phyloP scores from a whole-genome alignment of 2,329 filamentous ascomycete genomes.

The Fusarium continuum region DNA sequence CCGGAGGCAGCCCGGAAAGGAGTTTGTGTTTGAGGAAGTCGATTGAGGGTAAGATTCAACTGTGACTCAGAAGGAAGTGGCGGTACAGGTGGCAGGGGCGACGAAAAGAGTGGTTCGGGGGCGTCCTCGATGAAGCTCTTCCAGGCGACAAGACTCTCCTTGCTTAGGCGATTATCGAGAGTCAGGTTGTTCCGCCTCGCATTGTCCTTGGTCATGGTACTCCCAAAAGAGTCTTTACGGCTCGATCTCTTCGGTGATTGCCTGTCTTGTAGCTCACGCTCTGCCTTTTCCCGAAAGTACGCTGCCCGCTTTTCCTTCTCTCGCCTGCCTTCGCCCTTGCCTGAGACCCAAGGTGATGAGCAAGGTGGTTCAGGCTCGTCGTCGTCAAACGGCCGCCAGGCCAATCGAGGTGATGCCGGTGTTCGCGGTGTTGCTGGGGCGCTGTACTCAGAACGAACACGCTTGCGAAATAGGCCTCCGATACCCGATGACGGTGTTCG shows the following conservation, averaged over 20 bases:
- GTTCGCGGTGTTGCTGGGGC: constrained; percentile 30
- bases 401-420: constrained; percentile 29
- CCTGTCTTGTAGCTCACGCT: constrained; percentile 12
- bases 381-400: constrained; percentile 44
- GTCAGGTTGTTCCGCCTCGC: neutral
- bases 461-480: constrained; percentile 41
- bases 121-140: constrained; percentile 38
- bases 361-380: constrained; percentile 31
- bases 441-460: constrained; percentile 32
- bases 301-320: constrained; percentile 31
- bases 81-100: constrained; percentile 41
- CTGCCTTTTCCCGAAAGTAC: constrained; percentile 39
- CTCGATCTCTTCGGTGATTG: constrained; percentile 6
- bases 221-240: constrained; percentile 24
- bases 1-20: constrained; percentile 2
- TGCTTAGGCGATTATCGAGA: constrained; percentile 27
- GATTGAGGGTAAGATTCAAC: constrained; percentile 21
- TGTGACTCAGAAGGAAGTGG: constrained; percentile 36
- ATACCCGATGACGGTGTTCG: constrained; percentile 40
- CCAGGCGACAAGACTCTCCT: constrained; percentile 39
- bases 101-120: constrained; percentile 38
- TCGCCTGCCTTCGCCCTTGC: constrained; percentile 25
- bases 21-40: constrained; percentile 9
- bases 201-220: constrained; percentile 16
- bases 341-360: constrained; percentile 36